Conservation (phyloP, 768 basidiomycete genomes). For the Coprinellus micaceus region DNA sequence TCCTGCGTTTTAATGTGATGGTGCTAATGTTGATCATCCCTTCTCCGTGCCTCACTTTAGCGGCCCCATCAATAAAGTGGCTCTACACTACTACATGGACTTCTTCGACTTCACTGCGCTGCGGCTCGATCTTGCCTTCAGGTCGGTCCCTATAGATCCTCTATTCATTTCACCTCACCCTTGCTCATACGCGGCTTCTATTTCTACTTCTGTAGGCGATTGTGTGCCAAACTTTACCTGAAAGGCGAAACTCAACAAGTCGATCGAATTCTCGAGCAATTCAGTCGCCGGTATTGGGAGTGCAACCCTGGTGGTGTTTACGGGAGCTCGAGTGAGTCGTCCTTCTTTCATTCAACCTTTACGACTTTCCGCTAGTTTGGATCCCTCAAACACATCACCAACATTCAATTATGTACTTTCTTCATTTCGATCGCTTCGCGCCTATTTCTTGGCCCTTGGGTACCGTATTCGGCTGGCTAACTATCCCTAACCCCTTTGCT, state of each 20-base stretch:
- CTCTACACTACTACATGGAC: conserved; percentile 78
- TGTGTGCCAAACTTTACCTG: conserved; percentile 89
- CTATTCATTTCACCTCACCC: conserved; percentile 3
- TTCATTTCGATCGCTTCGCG: background rate
- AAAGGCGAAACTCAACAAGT: conserved; percentile 98
- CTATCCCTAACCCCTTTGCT: background rate
- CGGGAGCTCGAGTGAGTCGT: conserved; percentile 73
- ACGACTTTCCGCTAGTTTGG: background rate
- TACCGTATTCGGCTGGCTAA: too few species aligned
- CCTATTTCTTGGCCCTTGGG: too few species aligned
- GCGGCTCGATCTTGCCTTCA: conserved; percentile 85
- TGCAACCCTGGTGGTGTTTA: conserved; percentile 82
- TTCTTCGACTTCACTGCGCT: conserved; percentile 84
- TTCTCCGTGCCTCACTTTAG: conserved; percentile 34
- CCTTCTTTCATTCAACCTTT: conserved; percentile 1
- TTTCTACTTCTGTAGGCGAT: conserved; percentile 45
- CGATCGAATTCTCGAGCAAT: conserved; percentile 91
- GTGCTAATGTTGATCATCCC: conserved; percentile 2
- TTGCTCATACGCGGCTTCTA: background rate
- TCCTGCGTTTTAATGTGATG: conserved; percentile 5
- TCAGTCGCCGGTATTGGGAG: conserved; percentile 87
- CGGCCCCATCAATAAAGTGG: conserved; percentile 67
- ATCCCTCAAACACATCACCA: too few species aligned
- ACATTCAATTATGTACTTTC: background rate
- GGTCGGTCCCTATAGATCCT: conserved; percentile 42